A percentile compares a stretch with the other conserved stretches of the same genome.
These are phyloP conservation scores for Trichocladium antarcticum DNA, from an alignment of 495 filamentous ascomycete genomes.

Conservation along the genomic window DNA sequence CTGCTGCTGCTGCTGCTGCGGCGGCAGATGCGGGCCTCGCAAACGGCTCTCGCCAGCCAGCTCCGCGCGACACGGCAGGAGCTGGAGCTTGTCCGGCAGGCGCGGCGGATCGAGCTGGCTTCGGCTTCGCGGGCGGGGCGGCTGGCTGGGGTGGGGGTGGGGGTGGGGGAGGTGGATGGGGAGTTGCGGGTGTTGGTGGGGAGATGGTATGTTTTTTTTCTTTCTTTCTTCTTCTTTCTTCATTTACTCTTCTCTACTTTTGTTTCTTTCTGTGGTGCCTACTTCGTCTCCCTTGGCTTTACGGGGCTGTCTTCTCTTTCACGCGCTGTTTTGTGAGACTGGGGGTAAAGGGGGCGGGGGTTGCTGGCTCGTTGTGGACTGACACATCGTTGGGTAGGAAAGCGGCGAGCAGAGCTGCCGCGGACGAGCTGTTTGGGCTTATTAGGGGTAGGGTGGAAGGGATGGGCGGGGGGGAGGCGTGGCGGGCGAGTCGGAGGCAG, in stretches of 20 bases:
- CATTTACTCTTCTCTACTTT: too few relatives aligned
- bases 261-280: too few relatives aligned
- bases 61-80: constrained; percentile 5
- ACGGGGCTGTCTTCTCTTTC: too few relatives aligned
- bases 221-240: too few relatives aligned
- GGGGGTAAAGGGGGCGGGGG: too few relatives aligned
- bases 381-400: too few relatives aligned
- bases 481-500: constrained; percentile 15
- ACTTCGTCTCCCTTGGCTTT: too few relatives aligned
- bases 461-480: constrained; percentile 22
- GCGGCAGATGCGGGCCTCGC: constrained; percentile 4
- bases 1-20: too few relatives aligned
- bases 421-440: constrained; percentile 25
- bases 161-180: constrained; percentile 8
- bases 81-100: constrained; percentile 15
- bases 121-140: neutral
- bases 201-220: too few relatives aligned
- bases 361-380: too few relatives aligned
- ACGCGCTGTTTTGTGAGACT: too few relatives aligned
- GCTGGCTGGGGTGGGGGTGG: neutral
- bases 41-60: neutral
- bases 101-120: constrained; percentile 12
- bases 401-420: constrained; percentile 17
- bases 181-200: constrained; percentile 14
- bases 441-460: constrained; percentile 18